phyloP scores from a whole-genome alignment of 345 rosid genomes.

The Balakata baccata region DNA sequence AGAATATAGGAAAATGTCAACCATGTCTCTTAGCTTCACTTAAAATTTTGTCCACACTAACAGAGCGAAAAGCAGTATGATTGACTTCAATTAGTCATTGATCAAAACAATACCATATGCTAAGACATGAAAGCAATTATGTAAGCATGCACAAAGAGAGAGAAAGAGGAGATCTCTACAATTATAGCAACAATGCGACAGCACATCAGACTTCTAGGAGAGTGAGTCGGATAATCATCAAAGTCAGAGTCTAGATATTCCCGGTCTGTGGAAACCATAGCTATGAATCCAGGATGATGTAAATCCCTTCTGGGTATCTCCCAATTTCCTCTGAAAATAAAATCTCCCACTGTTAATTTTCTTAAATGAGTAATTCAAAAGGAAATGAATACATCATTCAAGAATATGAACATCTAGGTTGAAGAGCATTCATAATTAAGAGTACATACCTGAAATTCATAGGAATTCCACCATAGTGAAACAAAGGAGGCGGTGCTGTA shows the following conservation, averaged over 20 bases:
- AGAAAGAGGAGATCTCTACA: constrained; percentile 40
- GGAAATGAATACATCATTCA: neutral
- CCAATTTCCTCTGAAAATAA: constrained; percentile 52
- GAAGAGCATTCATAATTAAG: neutral
- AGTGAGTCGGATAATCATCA: constrained; percentile 45
- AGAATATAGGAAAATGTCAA: neutral
- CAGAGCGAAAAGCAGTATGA: neutral
- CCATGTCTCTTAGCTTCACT: neutral
- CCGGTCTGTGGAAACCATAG: constrained; percentile 39
- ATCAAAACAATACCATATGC: neutral
- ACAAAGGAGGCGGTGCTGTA: constrained; percentile 53
- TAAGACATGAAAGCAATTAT: neutral
- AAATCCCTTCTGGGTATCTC: constrained; percentile 55
- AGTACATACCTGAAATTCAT: constrained; percentile 55
- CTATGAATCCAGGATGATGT: constrained; percentile 41
- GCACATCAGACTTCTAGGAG: constrained; percentile 59
- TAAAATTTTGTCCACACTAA: neutral
- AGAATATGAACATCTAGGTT: neutral
- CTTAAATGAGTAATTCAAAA: neutral
- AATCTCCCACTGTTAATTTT: neutral
- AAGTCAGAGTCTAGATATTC: constrained; percentile 42
- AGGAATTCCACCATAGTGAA: constrained; percentile 50
- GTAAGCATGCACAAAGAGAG: neutral
- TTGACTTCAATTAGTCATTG: neutral
- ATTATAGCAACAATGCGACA: constrained; percentile 64